phyloP scores from a whole-genome alignment of 345 rosid species.

The Salix dunnii region DNA sequence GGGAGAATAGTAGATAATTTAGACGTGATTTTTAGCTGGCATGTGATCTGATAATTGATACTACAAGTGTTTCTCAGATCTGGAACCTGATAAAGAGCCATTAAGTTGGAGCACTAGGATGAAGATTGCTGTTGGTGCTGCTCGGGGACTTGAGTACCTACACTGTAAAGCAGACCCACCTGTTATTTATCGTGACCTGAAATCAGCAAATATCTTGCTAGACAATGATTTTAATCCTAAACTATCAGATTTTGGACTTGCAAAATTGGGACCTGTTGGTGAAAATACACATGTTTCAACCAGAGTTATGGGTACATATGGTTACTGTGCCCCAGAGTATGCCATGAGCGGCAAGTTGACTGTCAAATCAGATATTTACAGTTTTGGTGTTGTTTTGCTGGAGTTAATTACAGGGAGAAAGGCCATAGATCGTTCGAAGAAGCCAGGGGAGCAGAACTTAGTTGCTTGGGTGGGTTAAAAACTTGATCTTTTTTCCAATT shows the following conservation, averaged over 20 bases:
- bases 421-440: conserved; percentile 63
- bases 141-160: conserved; percentile 82
- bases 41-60: not conserved
- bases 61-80: conserved; percentile 37
- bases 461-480: conserved; percentile 69
- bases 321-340: conserved; percentile 97
- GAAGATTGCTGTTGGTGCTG: conserved; percentile 87
- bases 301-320: conserved; percentile 97
- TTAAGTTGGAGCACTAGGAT: conserved; percentile 76
- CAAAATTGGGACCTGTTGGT: conserved; percentile 95
- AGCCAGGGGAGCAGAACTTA: conserved; percentile 76
- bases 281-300: conserved; percentile 97
- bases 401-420: conserved; percentile 88
- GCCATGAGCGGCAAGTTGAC: conserved; percentile 98
- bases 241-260: conserved; percentile 91
- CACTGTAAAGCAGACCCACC: conserved; percentile 93
- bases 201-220: conserved; percentile 83
- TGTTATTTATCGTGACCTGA: conserved; percentile 88
- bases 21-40: not conserved
- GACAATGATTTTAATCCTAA: conserved; percentile 74
- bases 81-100: conserved; percentile 47
- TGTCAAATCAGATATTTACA: conserved; percentile 85
- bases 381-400: conserved; percentile 94
- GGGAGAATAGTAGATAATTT: not conserved
- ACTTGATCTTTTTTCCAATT: not conserved